Evolutionary conservation across 345 rosid species (phyloP), one percentile per base, ranked within the genome.

Genomic region (Crucihimalaya himalaica): DNA sequence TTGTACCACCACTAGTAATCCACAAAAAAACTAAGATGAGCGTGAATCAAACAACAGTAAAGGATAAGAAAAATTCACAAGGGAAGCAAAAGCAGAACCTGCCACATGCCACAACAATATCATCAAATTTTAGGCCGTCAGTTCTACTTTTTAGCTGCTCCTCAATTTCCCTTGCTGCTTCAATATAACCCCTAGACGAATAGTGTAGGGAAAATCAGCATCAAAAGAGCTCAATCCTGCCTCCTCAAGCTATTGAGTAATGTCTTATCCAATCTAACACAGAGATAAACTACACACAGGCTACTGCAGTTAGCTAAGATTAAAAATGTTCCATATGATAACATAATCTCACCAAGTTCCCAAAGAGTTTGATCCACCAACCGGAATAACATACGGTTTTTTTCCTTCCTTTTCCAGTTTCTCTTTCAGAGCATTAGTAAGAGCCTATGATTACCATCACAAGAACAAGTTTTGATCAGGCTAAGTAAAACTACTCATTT

Each of bases 31-130:
- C 27, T 27, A 60, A 75, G 34, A 56, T 21, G 63, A 40, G 63
- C 71, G 4, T 15, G 61, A 50, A 63, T 42, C 23, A 57, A 65
- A 72, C 12, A 37, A 21, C 46, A 70, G 23, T 7, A 16, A 56
- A 32, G 29, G 2, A 14, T 0, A 43, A 35, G 63, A 47, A n/a
- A 34, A 29, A 25, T 13, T 10, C 5, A 64, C 40, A 70, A 45
- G 27, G 15, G 55, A 54, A 67, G 71, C 51, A 67, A 77, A 59
- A 75, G 62, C 15, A 82, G 68, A 71, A 94, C 98, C 98, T 94
- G 89, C 97, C 97, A 78, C 98, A 94, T 64, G 98, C 98, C 16
- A 88, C 95, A 39, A 88, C 88, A 76, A 94, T 87, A 71, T 91
- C 98, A 76, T 94, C 97, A 74, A 91, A 88, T 55, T 85, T 84